phyloP scores from a whole-genome alignment of 306 rosid species.

The Rosa lucieae region DNA sequence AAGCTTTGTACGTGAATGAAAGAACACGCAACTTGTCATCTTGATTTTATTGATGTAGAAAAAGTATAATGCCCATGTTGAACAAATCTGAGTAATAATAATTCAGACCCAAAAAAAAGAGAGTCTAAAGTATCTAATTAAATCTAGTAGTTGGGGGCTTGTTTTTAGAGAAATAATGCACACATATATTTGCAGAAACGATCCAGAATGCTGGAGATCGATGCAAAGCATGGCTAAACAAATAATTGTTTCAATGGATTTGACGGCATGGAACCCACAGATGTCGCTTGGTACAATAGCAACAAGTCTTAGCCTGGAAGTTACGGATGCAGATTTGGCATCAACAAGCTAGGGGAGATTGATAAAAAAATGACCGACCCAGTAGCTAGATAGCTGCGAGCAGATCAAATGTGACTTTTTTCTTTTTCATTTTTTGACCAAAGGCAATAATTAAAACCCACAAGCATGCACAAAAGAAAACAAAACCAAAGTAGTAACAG shows the following conservation, averaged over 20 bases:
- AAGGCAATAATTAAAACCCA: neutral
- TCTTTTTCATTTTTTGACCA: neutral
- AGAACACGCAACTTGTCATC: neutral
- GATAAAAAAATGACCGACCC: neutral
- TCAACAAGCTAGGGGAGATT: slow-evolving; percentile 5
- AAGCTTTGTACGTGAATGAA: neutral
- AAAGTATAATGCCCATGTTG: neutral
- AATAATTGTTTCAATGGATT: neutral
- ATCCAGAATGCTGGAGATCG: neutral
- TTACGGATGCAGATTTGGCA: neutral
- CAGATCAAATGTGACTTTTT: neutral
- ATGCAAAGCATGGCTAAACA: neutral
- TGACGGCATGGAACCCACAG: slow-evolving; percentile 17
- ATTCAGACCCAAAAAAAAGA: neutral
- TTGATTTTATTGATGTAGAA: neutral
- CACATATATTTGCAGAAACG: neutral
- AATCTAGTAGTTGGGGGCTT: neutral
- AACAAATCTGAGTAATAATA: neutral
- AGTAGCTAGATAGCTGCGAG: neutral
- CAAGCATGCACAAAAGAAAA: neutral
- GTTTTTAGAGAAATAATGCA: neutral
- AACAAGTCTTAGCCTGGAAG: neutral
- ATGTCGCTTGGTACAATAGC: neutral
- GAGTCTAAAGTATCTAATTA: neutral
- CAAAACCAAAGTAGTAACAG: neutral